phyloP scores from a whole-genome alignment of 2,329 filamentous ascomycete genomes.

The Microdochium trichocladiopsis region DNA sequence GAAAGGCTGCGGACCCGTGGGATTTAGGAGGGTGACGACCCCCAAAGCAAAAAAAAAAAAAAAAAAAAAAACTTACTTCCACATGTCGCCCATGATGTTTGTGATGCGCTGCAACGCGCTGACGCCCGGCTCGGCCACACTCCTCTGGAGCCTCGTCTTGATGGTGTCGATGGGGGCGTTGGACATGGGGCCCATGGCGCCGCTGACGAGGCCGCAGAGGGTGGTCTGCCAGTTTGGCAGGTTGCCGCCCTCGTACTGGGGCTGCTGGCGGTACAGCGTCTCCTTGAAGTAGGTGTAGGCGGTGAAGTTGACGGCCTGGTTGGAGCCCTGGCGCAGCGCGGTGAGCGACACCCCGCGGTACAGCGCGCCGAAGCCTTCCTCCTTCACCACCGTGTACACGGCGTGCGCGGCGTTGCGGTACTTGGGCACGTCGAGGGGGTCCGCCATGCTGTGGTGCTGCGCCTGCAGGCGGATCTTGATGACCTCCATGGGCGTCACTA shows the following conservation, averaged over 20 bases:
- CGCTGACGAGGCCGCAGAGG: constrained; percentile 80
- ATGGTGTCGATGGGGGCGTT: constrained; percentile 99
- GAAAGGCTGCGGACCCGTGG: not conserved
- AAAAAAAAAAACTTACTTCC: constrained; percentile 47
- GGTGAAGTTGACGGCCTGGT: constrained; percentile 98
- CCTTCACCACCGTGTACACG: constrained; percentile 79
- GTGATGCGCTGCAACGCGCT: constrained; percentile 74
- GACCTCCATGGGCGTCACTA: constrained; percentile 98
- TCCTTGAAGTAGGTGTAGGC: constrained; percentile 93
- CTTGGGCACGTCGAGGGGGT: constrained; percentile 92
- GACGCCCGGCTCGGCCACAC: constrained; percentile 72
- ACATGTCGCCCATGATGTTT: constrained; percentile 75
- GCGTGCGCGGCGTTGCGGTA: constrained; percentile 88
- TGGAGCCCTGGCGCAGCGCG: constrained; percentile 87
- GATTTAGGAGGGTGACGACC: too few relatives aligned
- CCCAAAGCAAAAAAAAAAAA: not conserved
- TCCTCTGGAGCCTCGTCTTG: constrained; percentile 93
- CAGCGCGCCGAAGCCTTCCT: constrained; percentile 81
- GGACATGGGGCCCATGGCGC: constrained; percentile 90
- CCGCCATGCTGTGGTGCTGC: constrained; percentile 95
- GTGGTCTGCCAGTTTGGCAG: constrained; percentile 88
- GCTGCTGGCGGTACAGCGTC: constrained; percentile 64
- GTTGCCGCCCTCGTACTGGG: constrained; percentile 54
- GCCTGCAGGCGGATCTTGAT: constrained; percentile 98
- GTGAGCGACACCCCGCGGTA: constrained; percentile 94